phyloP scores from a whole-genome alignment of 208 protist genomes.

The Crithidia mellificae region DNA sequence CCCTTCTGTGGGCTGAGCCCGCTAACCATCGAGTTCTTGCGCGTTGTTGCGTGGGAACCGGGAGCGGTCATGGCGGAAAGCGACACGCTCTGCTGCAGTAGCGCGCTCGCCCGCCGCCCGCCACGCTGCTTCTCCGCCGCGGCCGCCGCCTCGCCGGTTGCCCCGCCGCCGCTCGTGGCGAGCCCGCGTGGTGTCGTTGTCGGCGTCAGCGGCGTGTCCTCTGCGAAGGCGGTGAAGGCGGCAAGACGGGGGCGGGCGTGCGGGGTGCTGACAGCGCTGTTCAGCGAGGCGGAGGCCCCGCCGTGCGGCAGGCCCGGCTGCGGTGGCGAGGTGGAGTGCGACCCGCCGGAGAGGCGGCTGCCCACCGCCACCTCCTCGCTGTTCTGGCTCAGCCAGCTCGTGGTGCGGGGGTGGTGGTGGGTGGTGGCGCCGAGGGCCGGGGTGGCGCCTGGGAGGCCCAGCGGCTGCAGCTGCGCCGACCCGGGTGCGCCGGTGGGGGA shows the following conservation, averaged over 20 bases:
- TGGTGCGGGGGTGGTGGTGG: conserved; percentile 22
- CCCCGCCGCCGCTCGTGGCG: neutral
- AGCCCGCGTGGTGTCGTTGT: conserved; percentile 15
- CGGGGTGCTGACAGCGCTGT: neutral
- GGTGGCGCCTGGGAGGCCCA: conserved; percentile 6
- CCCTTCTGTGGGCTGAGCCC: neutral
- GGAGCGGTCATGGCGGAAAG: conserved; percentile 12
- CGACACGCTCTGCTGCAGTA: conserved; percentile 10
- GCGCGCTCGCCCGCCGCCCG: conserved; percentile 1
- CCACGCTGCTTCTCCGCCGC: neutral
- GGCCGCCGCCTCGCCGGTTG: neutral
- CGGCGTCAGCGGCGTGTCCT: conserved; percentile 18
- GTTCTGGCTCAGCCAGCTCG: conserved; percentile 20
- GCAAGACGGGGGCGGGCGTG: conserved; percentile 21
- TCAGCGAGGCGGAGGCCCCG: neutral
- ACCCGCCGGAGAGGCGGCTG: conserved; percentile 29
- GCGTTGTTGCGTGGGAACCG: conserved; percentile 1
- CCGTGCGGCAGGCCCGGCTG: conserved; percentile 4
- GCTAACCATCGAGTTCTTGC: conserved; percentile 21
- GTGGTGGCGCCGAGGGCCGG: neutral
- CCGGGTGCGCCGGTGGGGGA: conserved; percentile 5
- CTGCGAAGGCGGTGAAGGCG: conserved; percentile 24
- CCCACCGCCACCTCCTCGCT: conserved; percentile 21
- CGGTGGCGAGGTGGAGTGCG: conserved; percentile 19
- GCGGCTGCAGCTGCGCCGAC: conserved; percentile 22